A percentile compares a stretch with the other conserved stretches of the same genome.
Conservation (phyloP, 345 rosid genomes). For the Populus euphratica region DNA sequence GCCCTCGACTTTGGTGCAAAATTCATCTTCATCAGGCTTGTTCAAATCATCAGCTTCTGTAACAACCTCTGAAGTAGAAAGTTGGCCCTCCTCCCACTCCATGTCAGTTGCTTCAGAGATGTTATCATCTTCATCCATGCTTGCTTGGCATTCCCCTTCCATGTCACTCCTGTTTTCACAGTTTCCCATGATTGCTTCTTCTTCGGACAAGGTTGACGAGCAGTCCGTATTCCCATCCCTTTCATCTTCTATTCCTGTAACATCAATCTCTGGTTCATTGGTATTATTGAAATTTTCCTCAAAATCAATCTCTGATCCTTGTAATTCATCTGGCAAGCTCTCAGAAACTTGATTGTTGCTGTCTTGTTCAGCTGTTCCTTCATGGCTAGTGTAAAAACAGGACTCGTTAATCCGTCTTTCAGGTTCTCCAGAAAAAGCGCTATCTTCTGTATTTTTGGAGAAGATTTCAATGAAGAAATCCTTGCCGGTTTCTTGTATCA, state of each 20-base stretch:
- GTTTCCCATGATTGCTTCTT: constrained; percentile 10
- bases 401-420: neutral
- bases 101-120: constrained; percentile 33
- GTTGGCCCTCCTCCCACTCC: constrained; percentile 49
- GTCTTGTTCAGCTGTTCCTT: constrained; percentile 8
- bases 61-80: constrained; percentile 20
- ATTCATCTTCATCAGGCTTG: constrained; percentile 24
- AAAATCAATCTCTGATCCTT: constrained; percentile 34
- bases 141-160: constrained; percentile 19
- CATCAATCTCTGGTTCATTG: constrained; percentile 1
- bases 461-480: constrained; percentile 46
- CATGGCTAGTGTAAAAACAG: constrained; percentile 7
- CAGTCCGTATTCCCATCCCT: constrained; percentile 11
- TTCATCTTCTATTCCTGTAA: constrained; percentile 10
- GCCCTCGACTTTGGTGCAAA: constrained; percentile 3
- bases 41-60: constrained; percentile 15
- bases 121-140: constrained; percentile 16
- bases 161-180: constrained; percentile 10
- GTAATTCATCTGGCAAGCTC: constrained; percentile 37
- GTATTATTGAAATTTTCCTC: constrained; percentile 13
- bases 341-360: constrained; percentile 31
- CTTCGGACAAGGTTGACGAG: constrained; percentile 9
- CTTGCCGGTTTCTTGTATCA: constrained; percentile 15
- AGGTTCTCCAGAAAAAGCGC: neutral
- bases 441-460: constrained; percentile 31